phyloP scores from a whole-genome alignment of 1,139 yeast species.

The Zygosaccharomyces sapae region DNA sequence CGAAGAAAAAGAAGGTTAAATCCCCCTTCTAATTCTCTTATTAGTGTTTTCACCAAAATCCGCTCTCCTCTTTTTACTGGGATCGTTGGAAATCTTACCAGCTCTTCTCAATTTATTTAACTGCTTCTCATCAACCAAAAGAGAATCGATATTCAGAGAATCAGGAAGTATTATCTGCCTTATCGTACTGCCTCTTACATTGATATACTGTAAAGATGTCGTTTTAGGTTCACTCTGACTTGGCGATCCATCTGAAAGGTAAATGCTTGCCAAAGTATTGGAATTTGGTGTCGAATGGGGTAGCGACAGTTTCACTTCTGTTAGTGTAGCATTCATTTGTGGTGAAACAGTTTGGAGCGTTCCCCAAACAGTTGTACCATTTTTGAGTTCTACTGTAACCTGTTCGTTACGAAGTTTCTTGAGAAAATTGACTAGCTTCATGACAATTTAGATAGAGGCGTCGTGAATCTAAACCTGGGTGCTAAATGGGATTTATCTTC shows the following conservation, averaged over 20 bases:
- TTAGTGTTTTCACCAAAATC: constrained; percentile 24
- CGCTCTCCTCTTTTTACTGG: constrained; percentile 34
- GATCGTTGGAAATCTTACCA: constrained; percentile 28
- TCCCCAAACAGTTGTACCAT: constrained; percentile 73
- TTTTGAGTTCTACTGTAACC: constrained; percentile 87
- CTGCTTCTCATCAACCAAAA: constrained; percentile 54
- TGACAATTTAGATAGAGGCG: constrained; percentile 20
- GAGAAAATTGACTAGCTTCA: constrained; percentile 69
- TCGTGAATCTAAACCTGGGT: not conserved
- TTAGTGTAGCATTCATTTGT: constrained; percentile 83
- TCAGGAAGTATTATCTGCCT: constrained; percentile 86
- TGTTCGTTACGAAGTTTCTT: constrained; percentile 86
- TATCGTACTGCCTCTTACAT: constrained; percentile 85
- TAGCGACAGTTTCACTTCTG: constrained; percentile 56
- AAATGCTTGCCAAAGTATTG: constrained; percentile 29
- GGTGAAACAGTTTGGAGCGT: constrained; percentile 81
- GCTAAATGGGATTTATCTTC: not conserved
- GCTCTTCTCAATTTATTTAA: constrained; percentile 28
- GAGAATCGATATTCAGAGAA: constrained; percentile 72
- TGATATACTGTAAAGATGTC: constrained; percentile 70
- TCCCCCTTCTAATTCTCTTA: constrained; percentile 37
- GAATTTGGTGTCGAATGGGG: constrained; percentile 19
- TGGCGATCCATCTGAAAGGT: constrained; percentile 21
- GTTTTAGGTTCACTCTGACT: constrained; percentile 50
- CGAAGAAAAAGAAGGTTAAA: constrained; percentile 15